These are phyloP conservation scores for Mrakia frigida DNA, from an alignment of 768 basidiomycete species.

Conservation along the genomic window DNA sequence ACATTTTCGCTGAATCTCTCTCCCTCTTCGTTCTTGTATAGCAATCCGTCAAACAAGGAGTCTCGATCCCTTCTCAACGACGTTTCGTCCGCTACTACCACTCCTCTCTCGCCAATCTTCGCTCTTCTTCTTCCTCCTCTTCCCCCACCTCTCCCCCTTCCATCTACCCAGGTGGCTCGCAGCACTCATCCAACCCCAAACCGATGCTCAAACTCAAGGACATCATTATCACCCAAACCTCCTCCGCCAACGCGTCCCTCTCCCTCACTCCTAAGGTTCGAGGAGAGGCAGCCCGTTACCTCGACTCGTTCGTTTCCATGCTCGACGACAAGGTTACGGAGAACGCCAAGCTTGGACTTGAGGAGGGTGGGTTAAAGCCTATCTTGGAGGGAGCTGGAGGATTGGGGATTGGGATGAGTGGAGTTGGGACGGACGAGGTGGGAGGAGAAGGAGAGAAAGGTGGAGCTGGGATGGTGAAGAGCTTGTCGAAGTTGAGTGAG, in stretches of 20 bases:
- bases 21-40: not conserved
- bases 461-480: slow-evolving; percentile 26
- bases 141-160: slow-evolving; percentile 54
- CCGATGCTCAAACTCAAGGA: slow-evolving; percentile 57
- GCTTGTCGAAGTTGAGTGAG: slow-evolving; percentile 8
- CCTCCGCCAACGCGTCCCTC: slow-evolving; percentile 52
- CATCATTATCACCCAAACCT: slow-evolving; percentile 57
- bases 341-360: not conserved
- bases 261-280: slow-evolving; percentile 45
- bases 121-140: slow-evolving; percentile 48
- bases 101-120: slow-evolving; percentile 28
- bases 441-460: slow-evolving; percentile 22
- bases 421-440: slow-evolving; percentile 26
- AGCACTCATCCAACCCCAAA: slow-evolving; percentile 31
- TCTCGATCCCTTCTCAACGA: slow-evolving; percentile 74
- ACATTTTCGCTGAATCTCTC: slow-evolving; percentile 32
- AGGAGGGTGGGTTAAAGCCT: not conserved
- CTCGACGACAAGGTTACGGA: slow-evolving; percentile 5
- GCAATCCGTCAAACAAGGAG: slow-evolving; percentile 49
- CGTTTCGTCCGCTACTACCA: slow-evolving; percentile 73
- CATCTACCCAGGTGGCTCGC: slow-evolving; percentile 37
- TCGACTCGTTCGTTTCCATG: slow-evolving; percentile 15
- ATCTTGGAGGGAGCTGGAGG: slow-evolving; percentile 28
- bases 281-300: slow-evolving; percentile 19
- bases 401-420: slow-evolving; percentile 28